Evolutionary conservation across 345 rosid species (phyloP).

Genomic region (Eucalyptus dawsonii): DNA sequence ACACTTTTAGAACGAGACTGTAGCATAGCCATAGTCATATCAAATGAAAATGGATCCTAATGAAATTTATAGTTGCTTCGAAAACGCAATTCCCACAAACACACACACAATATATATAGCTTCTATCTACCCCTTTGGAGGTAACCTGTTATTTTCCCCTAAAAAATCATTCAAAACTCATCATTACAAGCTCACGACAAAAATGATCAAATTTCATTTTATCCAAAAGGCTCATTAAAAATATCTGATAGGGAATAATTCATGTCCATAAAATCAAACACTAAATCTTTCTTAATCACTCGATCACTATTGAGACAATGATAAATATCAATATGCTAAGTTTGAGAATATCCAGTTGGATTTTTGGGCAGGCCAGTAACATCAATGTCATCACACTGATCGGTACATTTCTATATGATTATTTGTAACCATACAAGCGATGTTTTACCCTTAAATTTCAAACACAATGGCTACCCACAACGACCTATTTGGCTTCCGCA

Average conservation of each 20-base stretch:
- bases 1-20: not conserved
- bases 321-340: not conserved
- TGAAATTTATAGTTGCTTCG: not conserved
- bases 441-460: not conserved
- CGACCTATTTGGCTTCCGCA: rapidly evolving
- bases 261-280: not conserved
- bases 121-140: not conserved
- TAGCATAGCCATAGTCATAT: not conserved
- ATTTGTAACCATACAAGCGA: not conserved
- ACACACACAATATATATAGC: not conserved
- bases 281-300: not conserved
- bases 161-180: not conserved
- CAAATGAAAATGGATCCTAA: not conserved
- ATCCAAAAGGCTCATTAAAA: not conserved
- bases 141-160: not conserved
- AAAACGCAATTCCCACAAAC: not conserved
- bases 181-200: not conserved
- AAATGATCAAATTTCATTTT: not conserved
- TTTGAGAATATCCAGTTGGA: not conserved
- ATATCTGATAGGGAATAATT: not conserved
- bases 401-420: not conserved
- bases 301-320: not conserved
- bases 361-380: not conserved
- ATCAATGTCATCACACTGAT: not conserved
- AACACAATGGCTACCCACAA: not conserved